Evolutionary conservation across 495 filamentous ascomycete genomes (phyloP).

Genomic region (Xylaria flabelliformis): DNA sequence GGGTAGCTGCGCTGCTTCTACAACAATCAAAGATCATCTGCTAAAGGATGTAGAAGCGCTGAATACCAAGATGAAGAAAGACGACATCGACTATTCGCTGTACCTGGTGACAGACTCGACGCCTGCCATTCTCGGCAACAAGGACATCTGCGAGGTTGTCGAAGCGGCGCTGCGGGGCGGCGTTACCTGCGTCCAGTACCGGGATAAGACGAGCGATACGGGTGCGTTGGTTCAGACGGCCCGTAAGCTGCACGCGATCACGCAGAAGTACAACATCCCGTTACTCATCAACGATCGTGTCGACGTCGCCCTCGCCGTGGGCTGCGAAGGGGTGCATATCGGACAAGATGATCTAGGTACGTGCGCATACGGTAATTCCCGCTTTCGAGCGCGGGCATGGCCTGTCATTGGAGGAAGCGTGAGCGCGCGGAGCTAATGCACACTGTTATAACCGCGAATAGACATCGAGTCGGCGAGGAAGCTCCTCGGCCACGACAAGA

Average conservation of each 20-base stretch:
- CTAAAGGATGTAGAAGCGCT: not conserved
- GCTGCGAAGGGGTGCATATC: slow-evolving; percentile 89
- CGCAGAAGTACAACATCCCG: slow-evolving; percentile 70
- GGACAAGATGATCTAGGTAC: slow-evolving; percentile 92
- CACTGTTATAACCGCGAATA: slow-evolving; percentile 33
- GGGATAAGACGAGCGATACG: slow-evolving; percentile 87
- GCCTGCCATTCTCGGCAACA: slow-evolving; percentile 68
- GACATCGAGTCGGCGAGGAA: slow-evolving; percentile 69
- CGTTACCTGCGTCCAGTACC: slow-evolving; percentile 86
- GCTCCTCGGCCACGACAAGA: slow-evolving; percentile 71
- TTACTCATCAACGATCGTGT: slow-evolving; percentile 96
- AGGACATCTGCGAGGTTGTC: slow-evolving; percentile 75
- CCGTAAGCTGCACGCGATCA: slow-evolving; percentile 72
- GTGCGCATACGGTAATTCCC: slow-evolving; percentile 1
- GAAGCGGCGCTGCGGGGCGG: slow-evolving; percentile 79
- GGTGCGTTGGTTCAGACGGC: slow-evolving; percentile 72
- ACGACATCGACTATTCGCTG: slow-evolving; percentile 60
- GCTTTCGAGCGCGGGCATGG: not conserved
- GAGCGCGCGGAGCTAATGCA: slow-evolving; percentile 27
- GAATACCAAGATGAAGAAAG: slow-evolving; percentile 39
- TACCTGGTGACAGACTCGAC: slow-evolving; percentile 96
- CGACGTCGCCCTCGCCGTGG: slow-evolving; percentile 85
- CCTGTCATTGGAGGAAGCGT: slow-evolving; percentile 6
- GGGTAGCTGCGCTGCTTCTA: not conserved
- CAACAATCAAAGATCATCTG: not conserved